Evolutionary conservation across 2,329 filamentous ascomycete species (phyloP).

Genomic region (Ophioceras dolichostomum): DNA sequence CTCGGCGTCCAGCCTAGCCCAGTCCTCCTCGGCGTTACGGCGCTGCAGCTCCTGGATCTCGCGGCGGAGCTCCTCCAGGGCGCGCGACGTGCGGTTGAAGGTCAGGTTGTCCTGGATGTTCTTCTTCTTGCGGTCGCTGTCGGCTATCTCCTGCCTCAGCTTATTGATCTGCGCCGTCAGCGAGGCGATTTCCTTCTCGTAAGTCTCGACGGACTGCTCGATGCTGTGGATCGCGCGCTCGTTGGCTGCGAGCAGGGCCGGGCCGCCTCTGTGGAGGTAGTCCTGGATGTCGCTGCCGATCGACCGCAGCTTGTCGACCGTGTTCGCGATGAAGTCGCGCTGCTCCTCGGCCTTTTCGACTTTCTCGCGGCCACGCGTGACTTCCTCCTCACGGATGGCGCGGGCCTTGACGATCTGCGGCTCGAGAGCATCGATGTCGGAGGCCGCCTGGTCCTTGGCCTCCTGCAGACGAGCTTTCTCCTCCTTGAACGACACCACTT

Average conservation of each 20-base stretch:
- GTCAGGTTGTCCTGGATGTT: constrained; percentile 82
- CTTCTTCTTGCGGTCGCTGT: constrained; percentile 71
- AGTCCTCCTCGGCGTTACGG: constrained; percentile 74
- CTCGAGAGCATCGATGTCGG: constrained; percentile 59
- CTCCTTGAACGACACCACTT: constrained; percentile 62
- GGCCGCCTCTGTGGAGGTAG: constrained; percentile 67
- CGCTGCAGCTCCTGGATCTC: constrained; percentile 67
- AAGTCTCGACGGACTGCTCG: constrained; percentile 49
- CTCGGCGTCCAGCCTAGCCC: constrained; percentile 60
- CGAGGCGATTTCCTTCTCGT: constrained; percentile 55
- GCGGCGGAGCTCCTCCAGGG: constrained; percentile 51
- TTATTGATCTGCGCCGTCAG: constrained; percentile 63
- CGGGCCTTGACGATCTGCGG: constrained; percentile 68
- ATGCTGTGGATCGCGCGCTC: constrained; percentile 56
- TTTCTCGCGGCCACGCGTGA: constrained; percentile 56
- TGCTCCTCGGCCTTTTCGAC: constrained; percentile 62
- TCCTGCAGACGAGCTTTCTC: constrained; percentile 58
- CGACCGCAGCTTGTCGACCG: constrained; percentile 63
- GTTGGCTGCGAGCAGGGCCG: constrained; percentile 56
- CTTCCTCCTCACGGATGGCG: constrained; percentile 64
- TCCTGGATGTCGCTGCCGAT: constrained; percentile 66
- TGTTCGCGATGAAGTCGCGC: constrained; percentile 59
- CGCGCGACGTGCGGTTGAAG: constrained; percentile 63
- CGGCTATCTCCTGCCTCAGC: constrained; percentile 63
- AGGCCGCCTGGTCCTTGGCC: constrained; percentile 55